Conservation (phyloP, 2,329 filamentous ascomycete genomes). For the Colletotrichum sp. region DNA sequence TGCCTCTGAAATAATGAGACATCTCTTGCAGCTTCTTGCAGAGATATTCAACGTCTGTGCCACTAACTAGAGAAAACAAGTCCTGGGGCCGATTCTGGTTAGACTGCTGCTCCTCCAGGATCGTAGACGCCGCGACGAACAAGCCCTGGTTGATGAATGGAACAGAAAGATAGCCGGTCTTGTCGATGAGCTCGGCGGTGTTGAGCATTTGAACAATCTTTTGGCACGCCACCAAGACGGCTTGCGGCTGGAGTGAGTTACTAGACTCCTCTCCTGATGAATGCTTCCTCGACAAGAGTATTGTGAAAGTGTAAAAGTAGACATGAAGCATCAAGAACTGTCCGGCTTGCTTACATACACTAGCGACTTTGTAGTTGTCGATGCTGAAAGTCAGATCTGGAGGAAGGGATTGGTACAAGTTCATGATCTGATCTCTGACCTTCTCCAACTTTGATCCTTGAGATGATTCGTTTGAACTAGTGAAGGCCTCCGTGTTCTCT, state of each 20-base stretch:
- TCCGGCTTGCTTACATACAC: neutral
- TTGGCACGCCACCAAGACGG: neutral
- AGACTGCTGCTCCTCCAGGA: neutral
- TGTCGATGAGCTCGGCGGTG: neutral
- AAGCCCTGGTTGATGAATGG: neutral
- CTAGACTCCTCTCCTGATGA: no score
- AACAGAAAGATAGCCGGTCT: neutral
- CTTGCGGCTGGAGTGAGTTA: neutral
- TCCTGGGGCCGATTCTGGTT: neutral
- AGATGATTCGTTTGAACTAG: neutral
- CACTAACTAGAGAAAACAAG: neutral
- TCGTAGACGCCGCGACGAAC: neutral
- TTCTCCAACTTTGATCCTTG: neutral
- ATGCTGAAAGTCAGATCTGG: neutral
- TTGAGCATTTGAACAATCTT: neutral
- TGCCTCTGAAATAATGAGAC: neutral
- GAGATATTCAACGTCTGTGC: neutral
- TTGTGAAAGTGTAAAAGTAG: neutral
- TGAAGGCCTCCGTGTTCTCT: rapidly evolving
- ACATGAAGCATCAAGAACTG: neutral
- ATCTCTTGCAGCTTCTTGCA: neutral
- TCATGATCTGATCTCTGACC: neutral
- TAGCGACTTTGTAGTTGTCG: neutral
- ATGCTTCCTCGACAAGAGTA: neutral
- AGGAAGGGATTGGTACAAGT: neutral